phyloP scores from a whole-genome alignment of 345 rosid species.

The Brassica rapa region DNA sequence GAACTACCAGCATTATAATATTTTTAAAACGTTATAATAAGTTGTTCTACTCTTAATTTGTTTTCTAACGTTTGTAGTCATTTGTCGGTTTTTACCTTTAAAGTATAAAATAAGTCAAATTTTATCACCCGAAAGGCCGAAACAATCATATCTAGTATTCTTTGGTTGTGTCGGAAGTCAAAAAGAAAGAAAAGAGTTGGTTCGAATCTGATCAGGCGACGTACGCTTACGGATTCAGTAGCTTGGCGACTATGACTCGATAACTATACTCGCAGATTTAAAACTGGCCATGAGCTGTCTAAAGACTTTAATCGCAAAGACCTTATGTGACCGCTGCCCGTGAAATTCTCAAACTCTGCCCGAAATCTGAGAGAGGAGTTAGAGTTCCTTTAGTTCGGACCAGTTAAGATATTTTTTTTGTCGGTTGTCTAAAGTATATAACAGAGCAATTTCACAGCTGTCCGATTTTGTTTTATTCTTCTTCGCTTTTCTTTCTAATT shows the following conservation, averaged over 20 bases:
- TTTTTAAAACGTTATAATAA: neutral
- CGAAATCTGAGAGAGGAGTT: conserved; percentile 32
- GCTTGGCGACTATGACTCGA: neutral
- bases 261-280: conserved; percentile 15
- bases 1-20: neutral
- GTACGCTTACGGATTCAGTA: conserved; percentile 23
- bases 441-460: conserved; percentile 44
- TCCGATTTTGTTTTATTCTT: conserved; percentile 23
- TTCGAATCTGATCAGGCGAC: conserved; percentile 14
- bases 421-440: conserved; percentile 39
- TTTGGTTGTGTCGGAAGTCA: neutral
- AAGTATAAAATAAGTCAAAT: neutral
- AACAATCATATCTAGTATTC: neutral
- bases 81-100: neutral
- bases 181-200: neutral
- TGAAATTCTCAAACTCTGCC: conserved; percentile 29
- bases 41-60: neutral
- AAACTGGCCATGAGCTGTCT: conserved; percentile 42
- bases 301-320: conserved; percentile 12
- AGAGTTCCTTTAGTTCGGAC: conserved; percentile 35
- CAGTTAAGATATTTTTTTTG: conserved; percentile 26
- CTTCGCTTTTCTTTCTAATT: neutral
- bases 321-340: conserved; percentile 33
- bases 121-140: neutral
- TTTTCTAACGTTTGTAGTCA: neutral